Percentiles rank a stretch among this genome's conserved stretches.
phyloP scores from a whole-genome alignment of 495 filamentous ascomycete genomes.

The Physcia stellaris region DNA sequence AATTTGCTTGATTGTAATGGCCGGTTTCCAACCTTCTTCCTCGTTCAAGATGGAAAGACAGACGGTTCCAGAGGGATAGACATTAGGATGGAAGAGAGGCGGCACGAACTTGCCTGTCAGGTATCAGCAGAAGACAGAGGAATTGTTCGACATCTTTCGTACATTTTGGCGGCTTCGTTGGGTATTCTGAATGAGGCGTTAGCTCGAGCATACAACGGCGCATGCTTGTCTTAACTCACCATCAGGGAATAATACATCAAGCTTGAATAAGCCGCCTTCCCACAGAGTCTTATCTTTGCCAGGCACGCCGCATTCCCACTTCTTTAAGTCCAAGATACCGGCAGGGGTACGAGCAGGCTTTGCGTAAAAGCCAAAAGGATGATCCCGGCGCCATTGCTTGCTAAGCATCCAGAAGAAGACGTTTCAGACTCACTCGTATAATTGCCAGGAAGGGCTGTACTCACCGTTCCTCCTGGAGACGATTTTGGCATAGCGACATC shows the following conservation, averaged over 20 bases:
- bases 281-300: conserved; percentile 93
- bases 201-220: conserved; percentile 6
- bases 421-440: neutral
- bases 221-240: conserved; percentile 41
- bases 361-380: conserved; percentile 96
- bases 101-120: conserved; percentile 83
- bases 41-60: conserved; percentile 97
- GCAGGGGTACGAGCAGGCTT: conserved; percentile 66
- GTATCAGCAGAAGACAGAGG: conserved; percentile 1
- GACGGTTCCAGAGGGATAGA: conserved; percentile 96
- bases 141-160: conserved; percentile 19
- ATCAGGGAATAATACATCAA: conserved; percentile 86
- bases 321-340: conserved; percentile 81
- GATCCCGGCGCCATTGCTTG: conserved; percentile 92
- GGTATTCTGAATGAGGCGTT: conserved; percentile 61
- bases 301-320: conserved; percentile 92
- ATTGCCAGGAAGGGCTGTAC: conserved; percentile 1
- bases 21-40: conserved; percentile 95
- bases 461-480: conserved; percentile 83
- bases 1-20: conserved; percentile 96
- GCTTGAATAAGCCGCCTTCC: conserved; percentile 92
- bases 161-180: conserved; percentile 98
- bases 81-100: conserved; percentile 95
- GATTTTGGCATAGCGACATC: conserved; percentile 84
- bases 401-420: conserved; percentile 27